A percentile compares a stretch with the other conserved stretches of the same genome.
Evolutionary conservation across 495 filamentous ascomycete genomes (phyloP).

Genomic region (Penicillium goetzii): DNA sequence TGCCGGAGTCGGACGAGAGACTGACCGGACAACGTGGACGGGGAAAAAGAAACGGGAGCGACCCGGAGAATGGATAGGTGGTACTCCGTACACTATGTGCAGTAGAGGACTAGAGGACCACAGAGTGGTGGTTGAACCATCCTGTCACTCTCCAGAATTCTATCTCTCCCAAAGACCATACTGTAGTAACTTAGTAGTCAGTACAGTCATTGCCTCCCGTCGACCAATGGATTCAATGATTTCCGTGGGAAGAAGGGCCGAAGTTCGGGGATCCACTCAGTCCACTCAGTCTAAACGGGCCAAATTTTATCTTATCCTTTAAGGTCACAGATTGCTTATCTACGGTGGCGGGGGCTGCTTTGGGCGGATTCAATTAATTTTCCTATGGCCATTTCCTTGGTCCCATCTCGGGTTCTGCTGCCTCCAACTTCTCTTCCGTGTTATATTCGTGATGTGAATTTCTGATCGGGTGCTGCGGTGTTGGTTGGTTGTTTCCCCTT

Average conservation of each 20-base stretch:
- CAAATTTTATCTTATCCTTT: slow-evolving; percentile 44
- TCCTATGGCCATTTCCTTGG: background rate
- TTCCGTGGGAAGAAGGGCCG: slow-evolving; percentile 38
- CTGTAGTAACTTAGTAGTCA: background rate
- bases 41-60: slow-evolving; percentile 22
- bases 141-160: background rate
- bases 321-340: slow-evolving; percentile 50
- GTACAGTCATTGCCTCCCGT: too few species aligned
- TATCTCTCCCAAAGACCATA: background rate
- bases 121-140: background rate
- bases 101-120: background rate
- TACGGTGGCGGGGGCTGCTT: slow-evolving; percentile 32
- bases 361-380: too few species aligned
- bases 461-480: background rate
- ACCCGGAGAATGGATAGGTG: background rate
- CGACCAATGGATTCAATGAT: slow-evolving; percentile 8
- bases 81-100: too few species aligned
- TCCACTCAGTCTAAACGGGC: background rate
- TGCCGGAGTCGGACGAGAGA: slow-evolving; percentile 46
- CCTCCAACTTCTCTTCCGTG: background rate
- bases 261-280: slow-evolving; percentile 38
- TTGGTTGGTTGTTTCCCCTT: background rate
- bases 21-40: slow-evolving; percentile 17
- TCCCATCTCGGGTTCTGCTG: slow-evolving; percentile 4
- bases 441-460: background rate